A percentile compares a stretch with the other conserved stretches of the same genome.
These are phyloP conservation scores for Alternaria ventricosa DNA, from an alignment of 2,329 filamentous ascomycete genomes.

Conservation along the genomic window DNA sequence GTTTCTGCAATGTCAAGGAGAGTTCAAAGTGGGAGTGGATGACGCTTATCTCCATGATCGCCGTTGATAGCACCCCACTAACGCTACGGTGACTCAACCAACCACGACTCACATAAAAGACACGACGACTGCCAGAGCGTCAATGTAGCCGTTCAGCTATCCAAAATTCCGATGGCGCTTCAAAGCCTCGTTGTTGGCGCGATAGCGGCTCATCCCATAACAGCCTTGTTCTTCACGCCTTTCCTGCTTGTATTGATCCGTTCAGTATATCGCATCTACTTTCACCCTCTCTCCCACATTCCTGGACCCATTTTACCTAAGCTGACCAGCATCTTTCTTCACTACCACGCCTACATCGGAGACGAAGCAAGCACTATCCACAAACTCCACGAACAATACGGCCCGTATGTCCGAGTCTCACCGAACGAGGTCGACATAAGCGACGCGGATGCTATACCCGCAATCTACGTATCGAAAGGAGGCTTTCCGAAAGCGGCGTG, in stretches of 20 bases:
- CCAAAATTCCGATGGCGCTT: conserved; percentile 11
- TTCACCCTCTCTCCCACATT: conserved; percentile 32
- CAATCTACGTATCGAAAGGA: conserved; percentile 60
- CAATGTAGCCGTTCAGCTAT: neutral
- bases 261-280: conserved; percentile 28
- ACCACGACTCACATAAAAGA: conserved; percentile 6
- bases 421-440: conserved; percentile 38
- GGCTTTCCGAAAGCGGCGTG: conserved; percentile 61
- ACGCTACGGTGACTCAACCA: conserved; percentile 17
- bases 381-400: conserved; percentile 29
- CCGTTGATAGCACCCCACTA: conserved; percentile 15
- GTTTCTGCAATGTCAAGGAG: neutral
- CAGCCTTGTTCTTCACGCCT: neutral
- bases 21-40: neutral
- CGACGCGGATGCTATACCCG: conserved; percentile 50
- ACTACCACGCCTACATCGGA: conserved; percentile 39
- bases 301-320: conserved; percentile 33
- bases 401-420: conserved; percentile 32
- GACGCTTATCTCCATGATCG: conserved; percentile 1
- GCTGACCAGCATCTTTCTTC: conserved; percentile 32
- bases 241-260: conserved; percentile 19
- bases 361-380: conserved; percentile 33
- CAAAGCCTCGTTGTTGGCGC: conserved; percentile 1
- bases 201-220: conserved; percentile 6
- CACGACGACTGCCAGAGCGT: neutral